Conservation (phyloP, 1,284 basidiomycete species). For the Stereum hirsutum region DNA sequence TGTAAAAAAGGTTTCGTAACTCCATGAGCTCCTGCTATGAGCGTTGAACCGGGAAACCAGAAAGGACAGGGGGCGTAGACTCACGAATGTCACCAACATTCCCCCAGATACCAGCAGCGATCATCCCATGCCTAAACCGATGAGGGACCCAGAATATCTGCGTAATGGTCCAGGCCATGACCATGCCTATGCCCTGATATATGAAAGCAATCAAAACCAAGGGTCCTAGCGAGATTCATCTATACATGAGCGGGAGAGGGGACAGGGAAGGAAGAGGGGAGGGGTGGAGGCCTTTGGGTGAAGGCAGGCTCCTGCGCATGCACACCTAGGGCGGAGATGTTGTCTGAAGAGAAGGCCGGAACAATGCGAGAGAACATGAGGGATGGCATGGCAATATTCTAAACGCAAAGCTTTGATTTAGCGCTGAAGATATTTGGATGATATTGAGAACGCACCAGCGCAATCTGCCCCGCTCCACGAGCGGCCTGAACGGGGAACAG, state of each 20-base stretch:
- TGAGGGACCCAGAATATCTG: slow-evolving; percentile 73
- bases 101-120: slow-evolving; percentile 55
- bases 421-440: neutral
- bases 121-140: slow-evolving; percentile 61
- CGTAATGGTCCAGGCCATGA: slow-evolving; percentile 47
- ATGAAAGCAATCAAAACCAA: slow-evolving; percentile 42
- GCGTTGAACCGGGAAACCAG: too few species aligned
- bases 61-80: too few species aligned
- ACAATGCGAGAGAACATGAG: slow-evolving; percentile 76
- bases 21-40: too few species aligned
- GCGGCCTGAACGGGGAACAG: slow-evolving; percentile 52
- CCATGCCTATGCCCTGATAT: slow-evolving; percentile 44
- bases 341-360: slow-evolving; percentile 59
- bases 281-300: neutral
- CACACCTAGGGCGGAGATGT: slow-evolving; percentile 53
- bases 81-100: slow-evolving; percentile 63
- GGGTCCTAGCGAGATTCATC: slow-evolving; percentile 29
- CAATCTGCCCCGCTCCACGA: slow-evolving; percentile 47
- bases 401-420: too few species aligned
- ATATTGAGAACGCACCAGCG: slow-evolving; percentile 30
- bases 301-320: slow-evolving; percentile 5
- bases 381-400: slow-evolving; percentile 63
- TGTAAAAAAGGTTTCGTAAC: slow-evolving; percentile 15
- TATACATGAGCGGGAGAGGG: slow-evolving; percentile 14
- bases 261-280: neutral